Conservation (phyloP, 2,329 filamentous ascomycete genomes). For the Apiospora pterosperma region DNA sequence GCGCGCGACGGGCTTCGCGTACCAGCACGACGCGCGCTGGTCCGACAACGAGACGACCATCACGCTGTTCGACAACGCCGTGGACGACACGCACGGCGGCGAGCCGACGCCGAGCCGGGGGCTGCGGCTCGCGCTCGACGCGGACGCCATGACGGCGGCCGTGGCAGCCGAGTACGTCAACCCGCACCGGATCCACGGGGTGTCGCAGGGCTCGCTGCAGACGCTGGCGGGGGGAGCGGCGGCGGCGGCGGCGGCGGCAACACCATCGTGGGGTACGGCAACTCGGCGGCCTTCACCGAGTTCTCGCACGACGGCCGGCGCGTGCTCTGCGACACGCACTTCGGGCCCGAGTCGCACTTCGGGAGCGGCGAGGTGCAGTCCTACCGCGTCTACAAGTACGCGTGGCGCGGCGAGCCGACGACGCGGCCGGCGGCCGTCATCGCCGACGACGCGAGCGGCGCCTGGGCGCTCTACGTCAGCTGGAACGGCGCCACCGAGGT, state of each 20-base stretch:
- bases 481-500: constrained; percentile 33
- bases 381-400: constrained; percentile 26
- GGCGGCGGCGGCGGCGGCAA: constrained; percentile 39
- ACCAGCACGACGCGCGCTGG: constrained; percentile 50
- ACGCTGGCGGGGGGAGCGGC: too few relatives aligned
- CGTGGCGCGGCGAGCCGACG: constrained; percentile 21
- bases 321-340: constrained; percentile 17
- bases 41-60: constrained; percentile 31
- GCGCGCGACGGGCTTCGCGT: constrained; percentile 33
- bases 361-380: too few relatives aligned
- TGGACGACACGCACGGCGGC: constrained; percentile 34
- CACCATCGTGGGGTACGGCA: constrained; percentile 41
- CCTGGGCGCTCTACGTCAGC: constrained; percentile 31
- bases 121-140: constrained; percentile 31
- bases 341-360: too few relatives aligned
- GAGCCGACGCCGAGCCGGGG: constrained; percentile 15
- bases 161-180: constrained; percentile 33
- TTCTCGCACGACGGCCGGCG: constrained; percentile 16
- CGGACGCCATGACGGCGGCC: constrained; percentile 31
- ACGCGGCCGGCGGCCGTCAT: constrained; percentile 12
- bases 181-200: constrained; percentile 31
- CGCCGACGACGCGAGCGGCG: constrained; percentile 16
- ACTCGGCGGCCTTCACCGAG: constrained; percentile 22
- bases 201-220: constrained; percentile 42
- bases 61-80: constrained; percentile 40